Evolutionary conservation across 1,139 yeast species (phyloP).

Genomic region (Saccharomyces hybrid): DNA sequence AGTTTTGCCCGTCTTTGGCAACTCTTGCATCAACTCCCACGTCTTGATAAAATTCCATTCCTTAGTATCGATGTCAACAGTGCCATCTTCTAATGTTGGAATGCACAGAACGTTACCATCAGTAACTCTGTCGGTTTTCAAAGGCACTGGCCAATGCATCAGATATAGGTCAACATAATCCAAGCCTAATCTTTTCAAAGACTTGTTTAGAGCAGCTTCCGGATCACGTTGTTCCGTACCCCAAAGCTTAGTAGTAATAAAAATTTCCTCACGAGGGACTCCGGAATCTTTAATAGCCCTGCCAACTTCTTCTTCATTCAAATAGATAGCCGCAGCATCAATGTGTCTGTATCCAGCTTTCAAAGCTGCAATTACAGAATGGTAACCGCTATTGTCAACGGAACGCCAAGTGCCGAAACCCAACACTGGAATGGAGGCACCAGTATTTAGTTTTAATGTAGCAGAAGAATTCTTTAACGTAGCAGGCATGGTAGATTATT

Average conservation of each 20-base stretch:
- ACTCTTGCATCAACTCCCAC: conserved; percentile 59
- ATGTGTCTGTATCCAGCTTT: conserved; percentile 69
- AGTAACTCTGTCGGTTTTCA: conserved; percentile 38
- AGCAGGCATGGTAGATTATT: conserved; percentile 3
- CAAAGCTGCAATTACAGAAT: conserved; percentile 56
- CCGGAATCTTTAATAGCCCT: conserved; percentile 57
- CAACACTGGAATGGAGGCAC: conserved; percentile 54
- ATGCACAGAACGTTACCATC: conserved; percentile 32
- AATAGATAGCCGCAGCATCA: conserved; percentile 66
- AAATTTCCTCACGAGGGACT: conserved; percentile 61
- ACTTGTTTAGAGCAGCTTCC: conserved; percentile 49
- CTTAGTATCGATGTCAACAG: conserved; percentile 34
- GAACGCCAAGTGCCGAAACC: conserved; percentile 82
- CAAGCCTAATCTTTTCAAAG: conserved; percentile 58
- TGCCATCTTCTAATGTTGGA: conserved; percentile 40
- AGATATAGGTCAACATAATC: conserved; percentile 79
- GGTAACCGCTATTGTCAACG: conserved; percentile 48
- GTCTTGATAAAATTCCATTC: conserved; percentile 61
- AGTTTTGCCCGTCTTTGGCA: conserved; percentile 49
- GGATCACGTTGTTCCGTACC: conserved; percentile 56
- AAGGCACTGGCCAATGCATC: conserved; percentile 80
- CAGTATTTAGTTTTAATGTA: conserved; percentile 48
- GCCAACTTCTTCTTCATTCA: conserved; percentile 64
- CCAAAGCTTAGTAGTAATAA: conserved; percentile 78
- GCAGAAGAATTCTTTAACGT: conserved; percentile 26